Conservation (phyloP, 306 rosid species). For the Ammopiptanthus mongolicus region DNA sequence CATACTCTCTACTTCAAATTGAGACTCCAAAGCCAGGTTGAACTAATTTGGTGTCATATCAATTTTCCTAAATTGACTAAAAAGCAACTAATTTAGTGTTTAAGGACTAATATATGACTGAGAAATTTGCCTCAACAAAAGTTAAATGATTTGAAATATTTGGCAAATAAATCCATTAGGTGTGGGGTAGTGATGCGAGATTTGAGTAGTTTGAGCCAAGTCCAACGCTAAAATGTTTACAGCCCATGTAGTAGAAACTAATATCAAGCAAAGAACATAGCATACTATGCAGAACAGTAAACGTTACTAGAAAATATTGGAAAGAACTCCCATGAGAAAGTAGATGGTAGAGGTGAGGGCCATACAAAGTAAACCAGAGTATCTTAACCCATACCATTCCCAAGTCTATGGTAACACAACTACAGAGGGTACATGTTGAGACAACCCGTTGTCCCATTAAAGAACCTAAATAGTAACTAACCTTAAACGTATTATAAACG, state of each 20-base stretch:
- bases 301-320: conserved; percentile 65
- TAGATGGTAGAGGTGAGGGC: conserved; percentile 59
- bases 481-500: no score
- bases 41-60: no score
- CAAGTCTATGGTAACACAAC: no score
- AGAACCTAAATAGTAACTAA: no score
- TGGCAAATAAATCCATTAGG: not conserved
- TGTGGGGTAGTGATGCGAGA: not conserved
- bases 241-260: no score
- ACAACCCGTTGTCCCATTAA: no score
- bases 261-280: not conserved
- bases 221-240: not conserved
- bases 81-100: not conserved
- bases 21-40: conserved; percentile 60
- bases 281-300: not conserved
- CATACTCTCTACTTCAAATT: conserved; percentile 87
- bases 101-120: not conserved
- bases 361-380: conserved; percentile 81
- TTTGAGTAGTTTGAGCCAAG: not conserved
- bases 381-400: conserved; percentile 84
- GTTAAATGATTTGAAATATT: not conserved
- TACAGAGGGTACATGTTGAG: no score
- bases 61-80: not conserved
- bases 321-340: conserved; percentile 69
- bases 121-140: conserved; percentile 3